Evolutionary conservation across 2,329 filamentous ascomycete species (phyloP), one percentile per base, ranked within the genome.

Genomic region (Ceratocystis harringtonii): DNA sequence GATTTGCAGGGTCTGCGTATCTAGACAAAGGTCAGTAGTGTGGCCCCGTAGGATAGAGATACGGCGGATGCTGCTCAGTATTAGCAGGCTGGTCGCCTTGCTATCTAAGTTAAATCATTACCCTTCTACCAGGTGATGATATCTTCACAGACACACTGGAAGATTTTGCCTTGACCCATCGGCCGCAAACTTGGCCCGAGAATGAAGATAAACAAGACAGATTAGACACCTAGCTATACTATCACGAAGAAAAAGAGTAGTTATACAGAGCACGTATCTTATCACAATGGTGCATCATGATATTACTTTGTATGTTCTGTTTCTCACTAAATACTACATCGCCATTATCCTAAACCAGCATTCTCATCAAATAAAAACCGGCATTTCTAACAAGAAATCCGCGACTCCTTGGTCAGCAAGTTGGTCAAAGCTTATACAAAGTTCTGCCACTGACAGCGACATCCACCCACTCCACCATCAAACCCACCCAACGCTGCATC

Each of bases 81-180:
- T 87, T 41, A 79, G 77, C 66, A 77, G 84, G 74, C 82, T 79
- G 2, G 80, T 87, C 67, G 75, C 82, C 0, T 82, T 85, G 28
- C 28, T 28, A 5, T 70, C 72, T 86, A 30, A 84, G 81, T 70
- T 79, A 79, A 68, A 84, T 84, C 10, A 84, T 82, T 15, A 87
- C 85, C 0, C 73, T 87, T 61, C 72, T 85, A 68, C 83, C 83
- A 1, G 85, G 84, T 2, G 84, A 87, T 72, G 61, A 87, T 63
- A 85, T 88, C 68, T 86, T 86, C 69, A 2, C 69, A 2, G 84
- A 84, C 69, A 87, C 84, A 73, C 87, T 86, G 0, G 80, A 84
- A 68, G 87, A 87, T 41, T 87, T 90, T 22, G 87, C 84, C 1
- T 85, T 87, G 81, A 87, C 86, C 15, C 79, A 81, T 62, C 84